These are phyloP conservation scores for Sphagnum contortum DNA, from an alignment of 225 moss, liverwort and hornwort genomes.

Conservation along the genomic window DNA sequence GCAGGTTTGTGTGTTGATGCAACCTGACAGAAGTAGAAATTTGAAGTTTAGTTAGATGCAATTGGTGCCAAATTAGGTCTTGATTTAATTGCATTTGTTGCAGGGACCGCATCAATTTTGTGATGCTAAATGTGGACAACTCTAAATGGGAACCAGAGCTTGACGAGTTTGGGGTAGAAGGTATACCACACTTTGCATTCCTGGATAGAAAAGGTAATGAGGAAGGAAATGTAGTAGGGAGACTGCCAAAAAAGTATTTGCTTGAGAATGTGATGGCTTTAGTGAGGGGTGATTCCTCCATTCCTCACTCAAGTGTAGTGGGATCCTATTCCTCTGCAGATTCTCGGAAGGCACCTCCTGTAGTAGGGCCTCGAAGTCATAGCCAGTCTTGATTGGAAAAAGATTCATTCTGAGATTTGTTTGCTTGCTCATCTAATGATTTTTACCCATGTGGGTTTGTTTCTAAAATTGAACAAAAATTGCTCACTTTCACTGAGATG, in stretches of 20 bases:
- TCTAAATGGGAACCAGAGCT: slow-evolving; percentile 87
- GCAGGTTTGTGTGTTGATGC: too few relatives aligned
- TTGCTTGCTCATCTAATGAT: too few relatives aligned
- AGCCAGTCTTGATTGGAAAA: slow-evolving; percentile 25
- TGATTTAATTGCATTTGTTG: not conserved
- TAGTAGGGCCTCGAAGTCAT: slow-evolving; percentile 66
- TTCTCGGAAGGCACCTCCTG: slow-evolving; percentile 68
- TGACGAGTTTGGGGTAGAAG: slow-evolving; percentile 97
- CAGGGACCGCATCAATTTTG: slow-evolving; percentile 93
- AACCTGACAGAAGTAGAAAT: too few relatives aligned
- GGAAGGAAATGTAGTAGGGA: slow-evolving; percentile 89
- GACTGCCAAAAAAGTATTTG: slow-evolving; percentile 62
- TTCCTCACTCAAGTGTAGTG: slow-evolving; percentile 79
- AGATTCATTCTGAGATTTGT: too few relatives aligned
- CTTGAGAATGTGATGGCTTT: slow-evolving; percentile 87
- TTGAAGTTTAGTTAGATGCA: too few relatives aligned
- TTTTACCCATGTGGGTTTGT: too few relatives aligned
- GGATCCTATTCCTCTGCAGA: slow-evolving; percentile 75
- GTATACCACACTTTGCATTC: slow-evolving; percentile 93
- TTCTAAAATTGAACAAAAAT: too few relatives aligned
- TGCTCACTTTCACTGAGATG: too few relatives aligned
- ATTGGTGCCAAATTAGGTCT: too few relatives aligned
- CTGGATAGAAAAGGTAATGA: slow-evolving; percentile 84
- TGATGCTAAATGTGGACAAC: slow-evolving; percentile 99
- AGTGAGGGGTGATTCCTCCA: slow-evolving; percentile 57